phyloP scores from a whole-genome alignment of 2,329 filamentous ascomycete species.

The Leptographium lundbergii region DNA sequence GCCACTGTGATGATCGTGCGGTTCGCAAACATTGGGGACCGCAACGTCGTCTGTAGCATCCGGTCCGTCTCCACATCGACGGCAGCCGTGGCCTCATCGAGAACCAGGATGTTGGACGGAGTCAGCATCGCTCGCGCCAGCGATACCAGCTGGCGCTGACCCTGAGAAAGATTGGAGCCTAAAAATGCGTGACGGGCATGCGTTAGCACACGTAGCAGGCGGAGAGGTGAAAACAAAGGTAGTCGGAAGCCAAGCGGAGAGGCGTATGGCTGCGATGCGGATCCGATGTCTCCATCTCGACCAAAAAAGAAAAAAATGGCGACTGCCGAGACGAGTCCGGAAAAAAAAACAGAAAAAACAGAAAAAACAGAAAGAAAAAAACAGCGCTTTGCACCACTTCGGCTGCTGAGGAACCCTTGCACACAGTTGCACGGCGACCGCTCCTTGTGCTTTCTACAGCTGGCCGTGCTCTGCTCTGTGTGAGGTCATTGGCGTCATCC shows the following conservation, averaged over 20 bases:
- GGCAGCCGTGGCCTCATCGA: constrained; percentile 88
- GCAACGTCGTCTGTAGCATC: constrained; percentile 50
- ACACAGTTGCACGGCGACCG: not conserved
- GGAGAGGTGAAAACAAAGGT: not conserved
- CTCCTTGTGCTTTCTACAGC: not conserved
- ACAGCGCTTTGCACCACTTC: not conserved
- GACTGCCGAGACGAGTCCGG: not conserved
- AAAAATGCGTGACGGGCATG: not conserved
- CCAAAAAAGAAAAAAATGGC: not conserved
- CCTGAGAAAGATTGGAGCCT: constrained; percentile 92
- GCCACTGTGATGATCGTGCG: constrained; percentile 97
- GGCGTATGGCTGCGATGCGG: not conserved
- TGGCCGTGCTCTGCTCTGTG: not conserved
- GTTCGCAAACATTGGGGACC: constrained; percentile 63
- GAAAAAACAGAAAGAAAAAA: not conserved
- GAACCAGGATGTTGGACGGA: constrained; percentile 89
- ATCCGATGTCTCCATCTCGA: not conserved
- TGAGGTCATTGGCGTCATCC: not conserved
- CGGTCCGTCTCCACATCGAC: constrained; percentile 58
- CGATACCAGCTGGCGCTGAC: constrained; percentile 87
- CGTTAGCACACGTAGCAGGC: not conserved
- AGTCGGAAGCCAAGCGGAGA: not conserved
- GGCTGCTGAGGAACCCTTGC: not conserved
- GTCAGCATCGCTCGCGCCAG: constrained; percentile 87
- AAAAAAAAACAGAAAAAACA: not conserved